Evolutionary conservation across 345 rosid species (phyloP), one percentile per base, ranked within the genome.

Genomic region (Eucalyptus pauciflora): DNA sequence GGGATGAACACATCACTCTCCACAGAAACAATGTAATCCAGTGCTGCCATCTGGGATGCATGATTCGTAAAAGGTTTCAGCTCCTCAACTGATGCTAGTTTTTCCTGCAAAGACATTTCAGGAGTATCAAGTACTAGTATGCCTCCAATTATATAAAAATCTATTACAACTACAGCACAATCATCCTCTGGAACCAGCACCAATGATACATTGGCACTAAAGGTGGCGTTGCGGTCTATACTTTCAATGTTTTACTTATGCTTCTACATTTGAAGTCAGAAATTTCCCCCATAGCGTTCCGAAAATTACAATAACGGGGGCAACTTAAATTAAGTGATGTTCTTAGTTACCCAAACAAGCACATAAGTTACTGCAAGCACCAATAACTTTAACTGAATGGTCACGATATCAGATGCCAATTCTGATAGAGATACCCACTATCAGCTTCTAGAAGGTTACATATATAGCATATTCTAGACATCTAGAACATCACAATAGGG

Each of bases 1-100:
- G 95, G 94, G 52, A 91, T 87, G 87, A 94, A 93, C 22, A 93
- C 91, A 67, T 93, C 94, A 88, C 94, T 93, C 80, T 91, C 93
- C 17, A 93, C 86, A 13, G 96, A 92, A 49, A 93, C 95, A 60
- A 89, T 56, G 90, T 94, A 93, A 90, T 94, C 96, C 80, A 94
- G 87, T 3, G 95, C 96, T 37, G 96, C 96, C 93, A 93, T 91
- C 85, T 89, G 93, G 50, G 92, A 91, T 48, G 93, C 89, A 86
- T 93, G 90, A 83, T 90, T 90, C 88, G 64, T 86, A 85, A 93
- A 93, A 22, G 95, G 95, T 58, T 86, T 88, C 46, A 94, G 93
- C 17, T 93, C 96, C 89, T 88, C 89, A 50, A 89, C 31, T 86
- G 88, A 89, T 90, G 91, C 54, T 49, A 94, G 90, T n/a, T 87